phyloP scores from a whole-genome alignment of 2,329 filamentous ascomycete species.

The Calonectria pteridis region DNA sequence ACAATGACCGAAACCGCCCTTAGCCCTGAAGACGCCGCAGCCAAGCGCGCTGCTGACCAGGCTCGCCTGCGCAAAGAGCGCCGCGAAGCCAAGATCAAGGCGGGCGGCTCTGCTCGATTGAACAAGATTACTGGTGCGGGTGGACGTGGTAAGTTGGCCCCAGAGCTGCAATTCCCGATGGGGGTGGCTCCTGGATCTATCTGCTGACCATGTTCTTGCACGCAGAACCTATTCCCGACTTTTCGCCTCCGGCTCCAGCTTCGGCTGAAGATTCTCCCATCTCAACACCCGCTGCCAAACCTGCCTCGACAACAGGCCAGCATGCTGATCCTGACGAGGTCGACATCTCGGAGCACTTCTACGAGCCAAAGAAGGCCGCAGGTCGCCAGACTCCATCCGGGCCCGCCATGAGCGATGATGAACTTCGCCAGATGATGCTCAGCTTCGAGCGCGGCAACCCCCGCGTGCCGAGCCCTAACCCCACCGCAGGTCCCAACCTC shows the following conservation, averaged over 20 bases:
- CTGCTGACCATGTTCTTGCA: not conserved
- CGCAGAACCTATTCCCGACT: constrained; percentile 25
- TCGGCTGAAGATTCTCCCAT: constrained; percentile 48
- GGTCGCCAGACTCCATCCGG: constrained; percentile 48
- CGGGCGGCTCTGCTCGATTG: constrained; percentile 76
- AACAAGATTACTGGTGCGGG: constrained; percentile 82
- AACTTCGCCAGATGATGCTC: constrained; percentile 75
- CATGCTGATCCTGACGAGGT: constrained; percentile 79
- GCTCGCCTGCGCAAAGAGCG: constrained; percentile 83
- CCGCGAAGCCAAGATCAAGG: constrained; percentile 82
- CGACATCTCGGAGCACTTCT: constrained; percentile 83
- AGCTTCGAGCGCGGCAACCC: constrained; percentile 59
- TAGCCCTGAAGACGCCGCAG: constrained; percentile 58
- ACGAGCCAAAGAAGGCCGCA: constrained; percentile 62
- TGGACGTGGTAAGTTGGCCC: constrained; percentile 48
- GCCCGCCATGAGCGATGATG: constrained; percentile 64
- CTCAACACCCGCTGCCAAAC: constrained; percentile 45
- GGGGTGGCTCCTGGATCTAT: not conserved
- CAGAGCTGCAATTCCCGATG: not conserved
- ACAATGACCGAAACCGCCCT: constrained; percentile 56
- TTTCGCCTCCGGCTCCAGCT: constrained; percentile 5
- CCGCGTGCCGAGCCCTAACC: constrained; percentile 42
- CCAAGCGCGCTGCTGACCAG: constrained; percentile 70
- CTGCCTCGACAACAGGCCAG: constrained; percentile 49
- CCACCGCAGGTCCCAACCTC: constrained; percentile 34